Base-by-base conservation (phyloP, 1,284 basidiomycete species). In the Sanguinoderma infundibulare region DNA sequence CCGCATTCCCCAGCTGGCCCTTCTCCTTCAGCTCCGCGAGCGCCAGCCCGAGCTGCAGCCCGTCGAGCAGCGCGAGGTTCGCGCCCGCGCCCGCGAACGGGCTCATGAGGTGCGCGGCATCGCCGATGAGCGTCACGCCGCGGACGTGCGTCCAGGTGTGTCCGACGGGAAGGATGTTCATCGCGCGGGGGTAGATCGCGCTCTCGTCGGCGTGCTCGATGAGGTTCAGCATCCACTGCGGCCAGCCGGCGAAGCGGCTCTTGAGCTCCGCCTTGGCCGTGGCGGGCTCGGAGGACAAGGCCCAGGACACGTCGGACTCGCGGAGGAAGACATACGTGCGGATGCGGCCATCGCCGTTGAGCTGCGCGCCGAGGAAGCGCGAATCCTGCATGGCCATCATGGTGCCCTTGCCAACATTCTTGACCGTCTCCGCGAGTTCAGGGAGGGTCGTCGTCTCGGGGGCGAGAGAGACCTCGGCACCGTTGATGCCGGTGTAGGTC, bases 51-150 rank as follows among this genome's bases (percentile, higher is more conserved):
- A 78, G 69, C 42, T 75, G 69, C 5, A 72, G 59, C 6, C 69
- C 71, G 42, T 75, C 74, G 24, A 63, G 56, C 67, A 74, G 70
- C 26, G 70, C 73, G 24, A 71, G 70, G 57, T 83, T 83, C 22
- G 79, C 81, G 2, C 82, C n/a, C n/a, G n/a, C n/a, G n/a, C n/a
- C n/a, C n/a, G n/a, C n/a, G n/a, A n/a, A n/a, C n/a, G n/a, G n/a
- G n/a, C n/a, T n/a, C n/a, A n/a, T n/a, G n/a, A n/a, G n/a, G n/a
- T n/a, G n/a, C n/a, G n/a, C n/a, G n/a, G n/a, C n/a, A n/a, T n/a
- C n/a, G n/a, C n/a, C n/a, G n/a, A n/a, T n/a, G n/a, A n/a, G n/a
- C n/a, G n/a, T 73, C 24, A 65, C 57, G 2, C 67, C 57, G 0
- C 50, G 26, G 47, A 46, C 53, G 40, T 63, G 59, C 6, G 35